Evolutionary conservation across 148 eudicot species (phyloP).

Genomic region (Vaccinium vitisidaea): DNA sequence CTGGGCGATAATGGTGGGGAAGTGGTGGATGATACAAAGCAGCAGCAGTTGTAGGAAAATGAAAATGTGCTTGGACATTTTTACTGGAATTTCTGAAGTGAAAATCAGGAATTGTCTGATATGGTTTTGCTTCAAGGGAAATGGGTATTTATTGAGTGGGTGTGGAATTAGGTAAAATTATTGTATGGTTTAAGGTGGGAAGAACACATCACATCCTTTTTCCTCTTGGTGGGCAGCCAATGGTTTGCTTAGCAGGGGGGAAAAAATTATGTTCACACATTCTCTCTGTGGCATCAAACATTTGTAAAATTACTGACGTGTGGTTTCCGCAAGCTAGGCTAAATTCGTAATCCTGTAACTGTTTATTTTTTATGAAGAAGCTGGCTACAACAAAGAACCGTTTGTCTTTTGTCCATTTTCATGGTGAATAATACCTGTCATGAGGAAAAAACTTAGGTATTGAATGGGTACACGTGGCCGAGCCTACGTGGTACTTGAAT

Average conservation of each 20-base stretch:
- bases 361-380: no score
- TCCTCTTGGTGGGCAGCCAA: slow-evolving; percentile 1
- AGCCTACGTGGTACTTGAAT: no score
- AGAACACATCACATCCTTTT: background rate
- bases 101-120: background rate
- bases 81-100: background rate
- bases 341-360: no score
- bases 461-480: no score
- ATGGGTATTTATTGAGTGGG: background rate
- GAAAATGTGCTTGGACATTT: slow-evolving; percentile 4
- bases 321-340: no score
- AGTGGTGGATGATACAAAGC: background rate
- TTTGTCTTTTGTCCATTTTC: no score
- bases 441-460: no score
- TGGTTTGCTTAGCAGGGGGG: slow-evolving; percentile 13
- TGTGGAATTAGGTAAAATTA: slow-evolving; percentile 8
- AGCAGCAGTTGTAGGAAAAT: background rate
- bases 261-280: background rate
- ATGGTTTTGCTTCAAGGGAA: background rate
- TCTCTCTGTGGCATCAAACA: no score
- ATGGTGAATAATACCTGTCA: no score
- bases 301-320: no score
- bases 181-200: background rate
- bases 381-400: no score
- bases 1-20: background rate